A percentile compares a stretch with the other conserved stretches of the same genome.
Conservation (phyloP, 2,329 filamentous ascomycete genomes). For the Mariannaea sp. region DNA sequence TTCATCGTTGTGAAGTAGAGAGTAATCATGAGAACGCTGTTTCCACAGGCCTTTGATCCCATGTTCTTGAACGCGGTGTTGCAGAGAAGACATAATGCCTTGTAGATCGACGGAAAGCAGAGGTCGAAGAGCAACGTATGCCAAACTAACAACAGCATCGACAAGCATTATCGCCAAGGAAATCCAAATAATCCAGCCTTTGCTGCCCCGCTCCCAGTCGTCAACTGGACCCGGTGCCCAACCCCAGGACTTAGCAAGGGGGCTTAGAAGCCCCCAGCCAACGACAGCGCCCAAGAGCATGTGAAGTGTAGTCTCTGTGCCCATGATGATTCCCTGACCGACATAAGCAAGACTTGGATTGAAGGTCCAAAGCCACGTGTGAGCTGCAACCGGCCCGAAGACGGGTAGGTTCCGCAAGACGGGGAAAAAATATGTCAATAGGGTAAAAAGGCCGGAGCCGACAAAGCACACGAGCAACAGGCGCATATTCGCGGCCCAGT, state of each 20-base stretch:
- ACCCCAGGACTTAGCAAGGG: conserved; percentile 79
- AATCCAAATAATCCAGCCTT: conserved; percentile 98
- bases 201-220: conserved; percentile 91
- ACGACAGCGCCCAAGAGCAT: conserved; percentile 91
- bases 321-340: conserved; percentile 98
- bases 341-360: conserved; percentile 98
- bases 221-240: conserved; percentile 89
- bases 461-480: conserved; percentile 62
- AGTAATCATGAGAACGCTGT: conserved; percentile 30
- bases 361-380: conserved; percentile 90
- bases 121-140: conserved; percentile 74
- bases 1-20: conserved; percentile 27
- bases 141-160: conserved; percentile 86
- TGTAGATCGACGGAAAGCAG: conserved; percentile 41
- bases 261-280: conserved; percentile 90
- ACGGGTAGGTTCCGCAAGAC: conserved; percentile 84
- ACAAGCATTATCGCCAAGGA: conserved; percentile 96
- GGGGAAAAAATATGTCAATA: conserved; percentile 89
- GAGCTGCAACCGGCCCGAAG: conserved; percentile 74
- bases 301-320: conserved; percentile 89
- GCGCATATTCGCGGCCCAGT: conserved; percentile 56
- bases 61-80: conserved; percentile 24
- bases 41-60: conserved; percentile 31
- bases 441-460: conserved; percentile 69
- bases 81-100: not conserved